Evolutionary conservation across 2,329 filamentous ascomycete genomes (phyloP).

Genomic region (Monilinia fructigena): DNA sequence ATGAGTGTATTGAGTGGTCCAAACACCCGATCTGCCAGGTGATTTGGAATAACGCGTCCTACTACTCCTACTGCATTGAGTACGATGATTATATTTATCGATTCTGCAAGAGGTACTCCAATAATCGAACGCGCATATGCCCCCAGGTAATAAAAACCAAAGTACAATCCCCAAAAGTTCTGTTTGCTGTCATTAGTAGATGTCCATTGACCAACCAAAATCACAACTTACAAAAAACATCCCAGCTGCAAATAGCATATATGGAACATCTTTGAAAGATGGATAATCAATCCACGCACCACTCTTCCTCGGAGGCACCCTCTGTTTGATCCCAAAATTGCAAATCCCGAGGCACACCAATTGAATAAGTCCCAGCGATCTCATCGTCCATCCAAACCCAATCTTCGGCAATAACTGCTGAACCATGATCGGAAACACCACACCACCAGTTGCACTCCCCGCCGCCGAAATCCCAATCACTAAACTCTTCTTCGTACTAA

Average conservation of each 20-base stretch:
- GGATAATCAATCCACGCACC: slow-evolving; percentile 47
- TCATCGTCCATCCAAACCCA: slow-evolving; percentile 49
- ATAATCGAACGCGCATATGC: slow-evolving; percentile 43
- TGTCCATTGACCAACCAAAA: slow-evolving; percentile 8
- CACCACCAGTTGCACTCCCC: slow-evolving; percentile 44
- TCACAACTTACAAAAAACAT: slow-evolving; percentile 40
- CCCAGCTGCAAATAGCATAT: slow-evolving; percentile 47
- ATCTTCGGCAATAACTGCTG: slow-evolving; percentile 44
- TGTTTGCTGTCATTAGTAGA: not conserved
- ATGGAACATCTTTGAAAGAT: slow-evolving; percentile 47
- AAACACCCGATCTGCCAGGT: slow-evolving; percentile 49
- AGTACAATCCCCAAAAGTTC: slow-evolving; percentile 48
- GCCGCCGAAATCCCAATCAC: slow-evolving; percentile 43
- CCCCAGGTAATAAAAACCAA: slow-evolving; percentile 44
- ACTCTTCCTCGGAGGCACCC: slow-evolving; percentile 44
- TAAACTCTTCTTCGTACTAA: slow-evolving; percentile 42
- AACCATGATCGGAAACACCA: slow-evolving; percentile 48
- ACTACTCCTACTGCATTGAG: slow-evolving; percentile 53
- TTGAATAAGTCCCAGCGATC: slow-evolving; percentile 48
- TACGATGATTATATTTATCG: slow-evolving; percentile 51
- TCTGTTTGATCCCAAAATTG: slow-evolving; percentile 44
- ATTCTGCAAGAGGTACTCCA: slow-evolving; percentile 43
- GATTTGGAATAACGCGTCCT: slow-evolving; percentile 49
- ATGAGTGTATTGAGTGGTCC: slow-evolving; percentile 54
- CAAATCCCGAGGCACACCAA: slow-evolving; percentile 41